phyloP scores from a whole-genome alignment of 1,284 basidiomycete genomes.

The Phylloporus sp. region DNA sequence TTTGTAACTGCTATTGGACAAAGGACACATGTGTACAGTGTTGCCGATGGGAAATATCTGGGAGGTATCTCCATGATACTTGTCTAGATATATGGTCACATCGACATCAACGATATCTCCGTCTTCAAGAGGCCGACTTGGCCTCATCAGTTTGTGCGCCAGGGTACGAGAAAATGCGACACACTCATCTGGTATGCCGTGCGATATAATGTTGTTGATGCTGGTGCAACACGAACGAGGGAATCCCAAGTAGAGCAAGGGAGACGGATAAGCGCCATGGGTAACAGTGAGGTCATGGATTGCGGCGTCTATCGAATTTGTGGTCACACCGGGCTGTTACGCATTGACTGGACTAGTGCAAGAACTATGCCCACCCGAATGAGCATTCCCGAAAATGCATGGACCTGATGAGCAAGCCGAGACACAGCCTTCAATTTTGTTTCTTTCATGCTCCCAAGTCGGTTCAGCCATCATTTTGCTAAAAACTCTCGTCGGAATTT shows the following conservation, averaged over 20 bases:
- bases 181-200: slow-evolving; percentile 88
- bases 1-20: background rate
- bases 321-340: slow-evolving; percentile 73
- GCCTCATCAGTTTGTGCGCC: background rate
- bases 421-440: slow-evolving; percentile 52
- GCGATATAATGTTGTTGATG: slow-evolving; percentile 83
- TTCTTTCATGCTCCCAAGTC: slow-evolving; percentile 65
- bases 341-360: background rate
- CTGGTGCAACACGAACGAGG: slow-evolving; percentile 90
- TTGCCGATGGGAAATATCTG: slow-evolving; percentile 79
- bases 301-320: slow-evolving; percentile 69
- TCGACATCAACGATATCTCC: slow-evolving; percentile 89
- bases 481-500: slow-evolving; percentile 30
- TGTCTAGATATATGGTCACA: slow-evolving; percentile 77
- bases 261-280: slow-evolving; percentile 86
- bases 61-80: slow-evolving; percentile 88
- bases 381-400: slow-evolving; percentile 59
- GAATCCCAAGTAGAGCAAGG: slow-evolving; percentile 78
- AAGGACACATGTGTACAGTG: slow-evolving; percentile 52
- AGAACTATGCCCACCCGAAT: slow-evolving; percentile 51
- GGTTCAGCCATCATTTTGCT: slow-evolving; percentile 42
- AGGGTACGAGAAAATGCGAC: slow-evolving; percentile 25
- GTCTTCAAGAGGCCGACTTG: slow-evolving; percentile 73
- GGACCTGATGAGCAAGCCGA: slow-evolving; percentile 56
- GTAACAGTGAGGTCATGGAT: slow-evolving; percentile 74